Percentiles rank a stretch among this genome's conserved stretches.
Conservation (phyloP, 495 filamentous ascomycete species). For the Aspergillus affinis region DNA sequence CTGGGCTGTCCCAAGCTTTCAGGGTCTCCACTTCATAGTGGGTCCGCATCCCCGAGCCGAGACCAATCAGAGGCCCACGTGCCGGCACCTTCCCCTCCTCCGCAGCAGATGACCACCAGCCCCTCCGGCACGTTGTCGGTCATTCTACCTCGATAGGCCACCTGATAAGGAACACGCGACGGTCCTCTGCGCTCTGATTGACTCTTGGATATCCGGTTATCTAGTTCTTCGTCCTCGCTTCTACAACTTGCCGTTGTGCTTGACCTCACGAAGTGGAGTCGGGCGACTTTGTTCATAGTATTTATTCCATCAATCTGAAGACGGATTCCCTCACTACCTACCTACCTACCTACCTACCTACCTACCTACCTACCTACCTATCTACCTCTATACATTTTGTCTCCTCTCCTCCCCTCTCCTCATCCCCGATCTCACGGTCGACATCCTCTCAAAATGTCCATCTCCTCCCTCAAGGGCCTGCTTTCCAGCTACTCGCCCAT, state of each 20-base stretch:
- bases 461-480: slow-evolving; percentile 36
- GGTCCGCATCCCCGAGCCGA: not conserved
- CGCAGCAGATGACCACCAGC: slow-evolving; percentile 12
- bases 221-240: not conserved
- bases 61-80: slow-evolving; percentile 40
- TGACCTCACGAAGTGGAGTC: not conserved
- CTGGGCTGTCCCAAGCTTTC: slow-evolving; percentile 4
- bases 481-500: slow-evolving; percentile 41
- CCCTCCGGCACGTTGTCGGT: slow-evolving; percentile 37
- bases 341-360: too few species aligned
- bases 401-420: not conserved
- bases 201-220: not conserved
- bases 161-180: slow-evolving; percentile 10
- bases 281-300: not conserved
- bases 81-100: slow-evolving; percentile 25
- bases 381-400: too few species aligned
- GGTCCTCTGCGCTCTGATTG: not conserved
- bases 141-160: slow-evolving; percentile 31
- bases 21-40: not conserved
- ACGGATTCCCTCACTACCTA: too few species aligned
- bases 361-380: too few species aligned
- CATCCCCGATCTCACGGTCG: not conserved
- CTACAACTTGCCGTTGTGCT: not conserved
- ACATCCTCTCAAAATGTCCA: slow-evolving; percentile 30
- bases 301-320: not conserved